A percentile compares a stretch with the other conserved stretches of the same genome.
These are phyloP conservation scores for Aspergillus transmontanensis DNA, from an alignment of 2,329 filamentous ascomycete species.

Conservation along the genomic window DNA sequence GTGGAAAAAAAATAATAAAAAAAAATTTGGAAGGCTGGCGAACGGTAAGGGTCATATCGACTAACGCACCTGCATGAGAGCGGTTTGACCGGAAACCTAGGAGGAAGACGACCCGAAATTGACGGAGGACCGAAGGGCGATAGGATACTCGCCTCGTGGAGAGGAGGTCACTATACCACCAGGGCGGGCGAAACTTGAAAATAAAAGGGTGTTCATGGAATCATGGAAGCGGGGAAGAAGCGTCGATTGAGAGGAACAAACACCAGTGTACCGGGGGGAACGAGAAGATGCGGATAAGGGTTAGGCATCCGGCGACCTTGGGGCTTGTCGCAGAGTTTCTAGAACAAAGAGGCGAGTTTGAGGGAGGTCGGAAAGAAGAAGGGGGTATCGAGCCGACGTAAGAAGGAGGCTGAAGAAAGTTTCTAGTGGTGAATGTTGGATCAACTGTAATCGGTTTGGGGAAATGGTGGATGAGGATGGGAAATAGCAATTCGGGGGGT, in stretches of 20 bases:
- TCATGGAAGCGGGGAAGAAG: constrained; percentile 46
- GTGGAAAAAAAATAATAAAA: neutral
- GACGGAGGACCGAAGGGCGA: constrained; percentile 29
- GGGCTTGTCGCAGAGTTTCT: constrained; percentile 3
- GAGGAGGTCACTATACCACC: constrained; percentile 41
- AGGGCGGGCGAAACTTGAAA: constrained; percentile 33
- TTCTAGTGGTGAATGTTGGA: constrained; percentile 9
- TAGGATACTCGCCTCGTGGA: constrained; percentile 26
- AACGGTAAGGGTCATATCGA: constrained; percentile 8
- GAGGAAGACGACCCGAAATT: constrained; percentile 26
- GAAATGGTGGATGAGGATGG: constrained; percentile 5
- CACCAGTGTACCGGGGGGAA: constrained; percentile 23
- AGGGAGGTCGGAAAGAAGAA: constrained; percentile 8
- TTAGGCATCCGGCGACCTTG: constrained; percentile 27
- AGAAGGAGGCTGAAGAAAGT: constrained; percentile 8
- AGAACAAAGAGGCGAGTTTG: constrained; percentile 5
- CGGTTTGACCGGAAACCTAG: constrained; percentile 32
- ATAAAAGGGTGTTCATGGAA: constrained; percentile 31
- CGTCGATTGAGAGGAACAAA: constrained; percentile 23
- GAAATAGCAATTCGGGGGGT: constrained; percentile 6
- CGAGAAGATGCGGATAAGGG: constrained; percentile 19
- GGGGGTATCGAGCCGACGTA: neutral
- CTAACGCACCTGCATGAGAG: constrained; percentile 42
- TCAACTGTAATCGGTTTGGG: constrained; percentile 6
- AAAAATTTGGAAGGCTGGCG: constrained; percentile 9